Conservation (phyloP, 305 asterid genomes). For the Fraxinus sp. region DNA sequence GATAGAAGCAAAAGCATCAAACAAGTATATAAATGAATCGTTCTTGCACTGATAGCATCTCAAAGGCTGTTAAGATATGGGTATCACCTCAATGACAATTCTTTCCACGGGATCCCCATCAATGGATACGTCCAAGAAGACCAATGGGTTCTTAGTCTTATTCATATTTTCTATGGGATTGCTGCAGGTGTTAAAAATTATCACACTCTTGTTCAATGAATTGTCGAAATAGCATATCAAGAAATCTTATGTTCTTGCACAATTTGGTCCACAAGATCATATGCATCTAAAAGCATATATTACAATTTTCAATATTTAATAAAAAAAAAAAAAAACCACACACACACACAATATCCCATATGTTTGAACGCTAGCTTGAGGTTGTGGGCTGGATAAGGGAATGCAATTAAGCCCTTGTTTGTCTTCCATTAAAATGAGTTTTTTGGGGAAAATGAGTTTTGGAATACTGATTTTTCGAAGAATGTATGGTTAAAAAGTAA, state of each 20-base stretch:
- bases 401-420: background rate
- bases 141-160: constrained; percentile 60
- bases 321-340: no score
- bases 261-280: background rate
- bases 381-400: background rate
- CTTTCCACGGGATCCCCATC: constrained; percentile 68
- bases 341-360: background rate
- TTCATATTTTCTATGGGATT: constrained; percentile 45
- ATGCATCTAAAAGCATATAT: background rate
- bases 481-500: no score
- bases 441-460: no score
- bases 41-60: background rate
- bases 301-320: background rate
- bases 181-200: constrained; percentile 9
- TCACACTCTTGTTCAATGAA: background rate
- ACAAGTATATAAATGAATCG: background rate
- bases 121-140: constrained; percentile 73
- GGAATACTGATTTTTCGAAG: no score
- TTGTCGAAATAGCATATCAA: background rate
- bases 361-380: background rate
- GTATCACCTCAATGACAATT: constrained; percentile 70
- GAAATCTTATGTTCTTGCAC: background rate
- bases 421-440: no score
- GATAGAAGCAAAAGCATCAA: constrained; percentile 11
- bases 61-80: constrained; percentile 11